A percentile compares a stretch with the other conserved stretches of the same genome.
Evolutionary conservation across 139 green algal genomes (phyloP).

Genomic region (Chlamydomonas schloesseri): DNA sequence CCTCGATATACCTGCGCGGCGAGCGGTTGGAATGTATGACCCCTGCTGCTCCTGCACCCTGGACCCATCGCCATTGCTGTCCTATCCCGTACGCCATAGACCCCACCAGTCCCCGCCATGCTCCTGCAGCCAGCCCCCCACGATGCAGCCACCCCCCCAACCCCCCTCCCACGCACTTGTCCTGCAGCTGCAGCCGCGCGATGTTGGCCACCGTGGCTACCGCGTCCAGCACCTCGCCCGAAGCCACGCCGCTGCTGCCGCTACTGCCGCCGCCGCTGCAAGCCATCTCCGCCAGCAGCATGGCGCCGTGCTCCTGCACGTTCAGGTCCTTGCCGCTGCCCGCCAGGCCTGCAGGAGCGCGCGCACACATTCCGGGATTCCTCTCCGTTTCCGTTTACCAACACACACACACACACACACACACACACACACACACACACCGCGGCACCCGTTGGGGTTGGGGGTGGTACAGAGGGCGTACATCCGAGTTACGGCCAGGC

Average conservation of each 20-base stretch:
- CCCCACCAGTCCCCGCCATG: too few relatives aligned
- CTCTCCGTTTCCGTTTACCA: too few relatives aligned
- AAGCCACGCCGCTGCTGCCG: not conserved
- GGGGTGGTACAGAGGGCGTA: too few relatives aligned
- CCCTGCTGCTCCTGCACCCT: too few relatives aligned
- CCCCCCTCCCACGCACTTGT: slow-evolving; percentile 36
- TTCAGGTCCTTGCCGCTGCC: slow-evolving; percentile 43
- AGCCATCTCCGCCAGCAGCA: slow-evolving; percentile 55
- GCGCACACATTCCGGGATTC: too few relatives aligned
- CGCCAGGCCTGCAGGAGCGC: slow-evolving; percentile 28
- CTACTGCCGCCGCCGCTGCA: not conserved
- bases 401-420: too few relatives aligned
- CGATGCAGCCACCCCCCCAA: not conserved
- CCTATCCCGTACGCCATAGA: too few relatives aligned
- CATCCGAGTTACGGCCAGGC: too few relatives aligned
- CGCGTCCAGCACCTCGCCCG: slow-evolving; percentile 42
- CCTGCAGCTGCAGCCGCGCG: slow-evolving; percentile 54
- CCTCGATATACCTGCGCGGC: slow-evolving; percentile 52
- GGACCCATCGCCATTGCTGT: too few relatives aligned
- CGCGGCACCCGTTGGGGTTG: not conserved
- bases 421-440: too few relatives aligned
- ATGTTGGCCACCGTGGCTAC: slow-evolving; percentile 49
- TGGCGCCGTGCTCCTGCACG: slow-evolving; percentile 54
- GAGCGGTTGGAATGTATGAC: not conserved
- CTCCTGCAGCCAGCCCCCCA: too few relatives aligned